A percentile compares a stretch with the other conserved stretches of the same genome.
Conservation (phyloP, 1,284 basidiomycete species). For the Schizophyllum commune region DNA sequence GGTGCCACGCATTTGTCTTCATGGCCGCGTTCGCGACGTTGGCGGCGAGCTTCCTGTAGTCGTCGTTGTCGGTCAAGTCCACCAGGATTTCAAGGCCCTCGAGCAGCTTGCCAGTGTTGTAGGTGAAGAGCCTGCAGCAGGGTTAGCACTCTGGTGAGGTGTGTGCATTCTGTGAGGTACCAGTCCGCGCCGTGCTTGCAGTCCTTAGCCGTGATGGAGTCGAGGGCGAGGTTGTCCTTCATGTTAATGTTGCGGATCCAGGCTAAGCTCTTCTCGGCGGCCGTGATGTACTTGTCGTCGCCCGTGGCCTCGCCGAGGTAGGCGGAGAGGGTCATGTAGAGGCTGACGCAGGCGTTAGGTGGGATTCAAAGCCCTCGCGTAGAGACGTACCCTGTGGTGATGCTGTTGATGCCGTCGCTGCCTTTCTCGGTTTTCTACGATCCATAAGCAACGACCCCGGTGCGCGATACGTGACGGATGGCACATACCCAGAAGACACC, state of each 20-base stretch:
- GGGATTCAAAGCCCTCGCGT: background rate
- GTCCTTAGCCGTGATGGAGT: background rate
- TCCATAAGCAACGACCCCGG: too few relatives aligned
- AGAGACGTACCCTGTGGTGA: background rate
- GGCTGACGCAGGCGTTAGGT: background rate
- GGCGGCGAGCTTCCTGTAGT: constrained; percentile 1
- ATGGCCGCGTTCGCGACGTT: background rate
- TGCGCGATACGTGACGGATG: background rate
- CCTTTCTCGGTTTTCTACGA: background rate
- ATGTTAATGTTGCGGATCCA: constrained; percentile 13
- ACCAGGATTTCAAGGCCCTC: constrained; percentile 39
- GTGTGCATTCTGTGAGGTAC: constrained; percentile 2
- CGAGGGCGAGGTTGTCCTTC: background rate
- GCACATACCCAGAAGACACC: background rate
- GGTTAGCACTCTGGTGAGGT: background rate
- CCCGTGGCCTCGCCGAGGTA: constrained; percentile 37
- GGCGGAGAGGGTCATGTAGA: constrained; percentile 25
- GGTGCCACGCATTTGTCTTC: background rate
- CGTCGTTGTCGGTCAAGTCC: constrained; percentile 30
- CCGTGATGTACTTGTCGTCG: constrained; percentile 34
- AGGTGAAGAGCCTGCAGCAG: constrained; percentile 35
- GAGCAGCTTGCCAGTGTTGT: constrained; percentile 44
- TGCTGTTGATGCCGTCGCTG: background rate
- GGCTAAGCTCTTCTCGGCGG: constrained; percentile 35
- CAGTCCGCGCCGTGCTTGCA: constrained; percentile 23